Evolutionary conservation across 2,329 filamentous ascomycete species (phyloP), one percentile per base, ranked within the genome.

Genomic region (Sclerotinia borealis): DNA sequence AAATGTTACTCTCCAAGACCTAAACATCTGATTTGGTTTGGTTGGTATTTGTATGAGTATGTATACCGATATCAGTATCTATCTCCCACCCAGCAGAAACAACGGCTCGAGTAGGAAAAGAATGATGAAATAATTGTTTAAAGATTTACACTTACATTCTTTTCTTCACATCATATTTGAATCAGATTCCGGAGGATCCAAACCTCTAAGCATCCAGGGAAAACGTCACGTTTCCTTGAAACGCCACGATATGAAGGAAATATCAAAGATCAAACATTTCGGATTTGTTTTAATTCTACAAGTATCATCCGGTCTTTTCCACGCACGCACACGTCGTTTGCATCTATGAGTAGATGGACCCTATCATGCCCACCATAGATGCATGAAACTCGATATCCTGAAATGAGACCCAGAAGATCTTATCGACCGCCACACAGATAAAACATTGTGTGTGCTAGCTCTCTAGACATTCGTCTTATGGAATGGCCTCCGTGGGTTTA

Each of bases 321-420:
- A 31, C 11, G 19, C 31, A 22, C 15, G 10, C 19, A n/a, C n/a
- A n/a, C n/a, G 17, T 41, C 39, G 17, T n/a, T 55, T 31, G 25
- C 51, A 31, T 55, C 17, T 41, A n/a, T n/a, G n/a, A n/a, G n/a
- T n/a, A 55, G 25, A 41, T 15, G 36, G 19, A 27, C 17, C 37
- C 37, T 25, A 39, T 25, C 9, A 41, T 55, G n/a, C 37, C 37
- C 37, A 39, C 36, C 9, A 41, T 55, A 29, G 17, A 41, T 55
- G 37, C 17, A 22, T 56, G 52, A 56, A 56, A 56, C 52, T 43
- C 29, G 37, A 56, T 56, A 56, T 56, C 39, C 17, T 45, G 15
- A 13, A 39, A 56, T 56, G 54, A 45, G 54, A 45, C 37, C 39
- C 27, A 45, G 17, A 55, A 56, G 52, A 45, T 56, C 52, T 56